Evolutionary conservation across 1,284 basidiomycete genomes (phyloP), one percentile per base, ranked within the genome.

Genomic region (Cutaneotrichosporon arboriforme): DNA sequence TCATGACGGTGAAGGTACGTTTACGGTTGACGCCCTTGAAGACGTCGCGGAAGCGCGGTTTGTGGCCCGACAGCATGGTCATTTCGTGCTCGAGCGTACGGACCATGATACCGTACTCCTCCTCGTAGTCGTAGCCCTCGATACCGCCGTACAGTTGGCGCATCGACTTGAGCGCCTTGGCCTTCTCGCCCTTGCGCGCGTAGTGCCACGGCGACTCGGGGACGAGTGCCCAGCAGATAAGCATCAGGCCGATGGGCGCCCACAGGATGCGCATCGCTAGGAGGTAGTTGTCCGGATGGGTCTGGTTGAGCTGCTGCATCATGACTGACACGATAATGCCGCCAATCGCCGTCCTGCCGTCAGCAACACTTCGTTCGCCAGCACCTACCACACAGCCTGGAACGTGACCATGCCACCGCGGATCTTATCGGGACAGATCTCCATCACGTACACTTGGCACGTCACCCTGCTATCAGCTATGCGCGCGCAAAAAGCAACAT

Each of bases 111-210:
- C 34, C 48, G 51, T 64, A 66, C 51, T 68, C 61, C 23, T 63
- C 58, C 20, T 68, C 64, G 26, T 57, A 58, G 49, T 68, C 55
- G 60, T 66, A 68, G 1, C 58, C 60, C 15, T 52, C 40, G 35
- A 66, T 54, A 36, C 56, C 56, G 14, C 63, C 63, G 47, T 65
- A 64, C 9, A 68, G 55, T 18, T 39, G 44, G 10, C 41, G 41
- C 21, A 64, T 42, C 3, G 46, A n/a, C 51, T 60, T 63, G 23
- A 57, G 44, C 9, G 59, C 58, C 12, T 22, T 44, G 31, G 57
- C 60, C 22, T 60, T 52, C 48, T 61, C 50, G 15, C 56, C 59
- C 22, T 35, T 36, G 31, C 57, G 42, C 20, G 63, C 63, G 43
- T 58, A 39, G 55, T 41, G 58, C 55, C 53, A 58, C 0, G 57